Conservation (phyloP, 169 alveolate species). For the Perkinsus olseni region DNA sequence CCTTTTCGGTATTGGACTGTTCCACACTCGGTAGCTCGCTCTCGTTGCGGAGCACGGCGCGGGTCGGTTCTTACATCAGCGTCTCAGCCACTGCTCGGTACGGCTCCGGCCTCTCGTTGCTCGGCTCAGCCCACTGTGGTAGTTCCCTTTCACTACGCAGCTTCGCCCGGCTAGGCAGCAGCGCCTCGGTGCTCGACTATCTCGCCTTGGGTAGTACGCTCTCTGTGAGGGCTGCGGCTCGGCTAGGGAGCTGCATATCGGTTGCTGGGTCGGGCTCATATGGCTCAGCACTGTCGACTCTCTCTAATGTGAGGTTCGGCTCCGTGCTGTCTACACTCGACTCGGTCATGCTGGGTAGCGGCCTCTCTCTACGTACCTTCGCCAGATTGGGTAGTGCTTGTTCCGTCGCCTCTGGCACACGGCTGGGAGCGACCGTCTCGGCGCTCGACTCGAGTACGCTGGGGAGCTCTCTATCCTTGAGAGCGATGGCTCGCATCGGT, state of each 20-base stretch:
- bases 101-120: background rate
- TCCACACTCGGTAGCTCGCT: background rate
- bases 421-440: background rate
- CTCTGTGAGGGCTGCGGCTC: background rate
- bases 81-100: background rate
- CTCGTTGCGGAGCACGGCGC: constrained; percentile 12
- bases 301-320: background rate
- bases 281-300: background rate
- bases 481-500: background rate
- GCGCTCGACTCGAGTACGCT: background rate
- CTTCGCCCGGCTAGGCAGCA: background rate
- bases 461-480: background rate
- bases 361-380: background rate
- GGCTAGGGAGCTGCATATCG: background rate
- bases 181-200: background rate
- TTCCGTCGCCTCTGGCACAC: background rate
- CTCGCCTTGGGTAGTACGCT: background rate
- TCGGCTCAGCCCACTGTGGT: background rate
- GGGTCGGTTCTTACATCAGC: constrained; percentile 5
- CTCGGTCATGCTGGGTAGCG: background rate
- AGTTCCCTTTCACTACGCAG: background rate
- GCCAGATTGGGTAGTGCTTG: background rate
- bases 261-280: background rate
- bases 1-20: background rate
- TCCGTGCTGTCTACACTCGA: background rate